These are phyloP conservation scores for Calycina herbarum DNA, from an alignment of 2,329 filamentous ascomycete genomes.

Conservation along the genomic window DNA sequence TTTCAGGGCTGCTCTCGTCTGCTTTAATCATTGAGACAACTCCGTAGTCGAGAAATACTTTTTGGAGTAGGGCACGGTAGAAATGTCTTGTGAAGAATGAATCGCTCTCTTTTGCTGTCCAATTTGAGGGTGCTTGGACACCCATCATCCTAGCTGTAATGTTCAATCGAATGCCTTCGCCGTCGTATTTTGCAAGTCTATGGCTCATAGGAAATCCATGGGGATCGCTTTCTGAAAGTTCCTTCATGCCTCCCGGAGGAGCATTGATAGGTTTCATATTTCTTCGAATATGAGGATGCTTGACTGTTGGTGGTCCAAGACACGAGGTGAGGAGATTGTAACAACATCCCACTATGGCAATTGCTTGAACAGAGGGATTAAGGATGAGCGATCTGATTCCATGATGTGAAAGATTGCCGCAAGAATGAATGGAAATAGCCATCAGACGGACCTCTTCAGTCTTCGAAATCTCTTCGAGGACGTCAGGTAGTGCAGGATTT, in stretches of 20 bases:
- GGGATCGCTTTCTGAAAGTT: slow-evolving; percentile 74
- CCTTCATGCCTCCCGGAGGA: slow-evolving; percentile 58
- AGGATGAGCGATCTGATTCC: slow-evolving; percentile 82
- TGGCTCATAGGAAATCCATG: slow-evolving; percentile 94
- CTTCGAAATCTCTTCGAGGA: slow-evolving; percentile 26
- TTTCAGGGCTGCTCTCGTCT: slow-evolving; percentile 39
- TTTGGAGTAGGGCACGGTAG: slow-evolving; percentile 86
- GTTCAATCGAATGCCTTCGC: slow-evolving; percentile 75
- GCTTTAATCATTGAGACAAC: slow-evolving; percentile 60
- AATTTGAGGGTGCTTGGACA: slow-evolving; percentile 91
- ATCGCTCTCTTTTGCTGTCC: slow-evolving; percentile 78
- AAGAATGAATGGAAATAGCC: slow-evolving; percentile 95
- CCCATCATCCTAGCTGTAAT: slow-evolving; percentile 99
- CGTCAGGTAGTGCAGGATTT: slow-evolving; percentile 13
- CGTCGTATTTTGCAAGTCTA: slow-evolving; percentile 58
- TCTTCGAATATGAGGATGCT: slow-evolving; percentile 74
- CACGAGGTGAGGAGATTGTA: slow-evolving; percentile 95
- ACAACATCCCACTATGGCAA: slow-evolving; percentile 96
- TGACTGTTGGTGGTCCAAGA: slow-evolving; percentile 82
- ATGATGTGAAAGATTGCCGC: slow-evolving; percentile 95
- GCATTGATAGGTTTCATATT: slow-evolving; percentile 66
- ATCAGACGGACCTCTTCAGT: slow-evolving; percentile 59
- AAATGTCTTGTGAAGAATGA: slow-evolving; percentile 91
- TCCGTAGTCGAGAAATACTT: slow-evolving; percentile 83
- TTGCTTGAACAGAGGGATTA: slow-evolving; percentile 82